Percentiles rank a stretch among this genome's conserved stretches.
Conservation (phyloP, 495 filamentous ascomycete genomes). For the Rusavskia elegans region DNA sequence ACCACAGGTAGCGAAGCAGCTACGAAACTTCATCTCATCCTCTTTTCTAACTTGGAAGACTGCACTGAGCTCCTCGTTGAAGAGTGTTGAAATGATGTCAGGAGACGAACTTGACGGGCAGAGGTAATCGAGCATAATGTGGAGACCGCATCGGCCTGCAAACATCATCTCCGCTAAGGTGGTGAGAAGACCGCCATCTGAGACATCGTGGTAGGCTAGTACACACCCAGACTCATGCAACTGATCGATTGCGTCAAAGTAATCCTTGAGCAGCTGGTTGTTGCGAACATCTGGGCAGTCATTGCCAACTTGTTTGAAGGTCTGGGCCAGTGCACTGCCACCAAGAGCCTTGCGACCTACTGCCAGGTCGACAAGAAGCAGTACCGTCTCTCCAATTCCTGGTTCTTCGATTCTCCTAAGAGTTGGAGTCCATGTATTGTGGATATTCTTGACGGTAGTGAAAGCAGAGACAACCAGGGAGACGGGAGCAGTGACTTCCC, state of each 20-base stretch:
- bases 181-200: conserved; percentile 85
- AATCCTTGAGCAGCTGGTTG: conserved; percentile 68
- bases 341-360: conserved; percentile 63
- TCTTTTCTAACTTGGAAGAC: conserved; percentile 85
- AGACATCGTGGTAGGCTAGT: conserved; percentile 87
- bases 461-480: conserved; percentile 86
- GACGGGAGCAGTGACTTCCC: conserved; percentile 82
- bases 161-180: conserved; percentile 97
- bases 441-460: conserved; percentile 59
- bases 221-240: conserved; percentile 78
- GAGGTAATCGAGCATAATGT: conserved; percentile 68
- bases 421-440: conserved; percentile 84
- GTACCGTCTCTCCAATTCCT: conserved; percentile 62
- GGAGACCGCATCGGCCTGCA: conserved; percentile 78
- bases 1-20: conserved; percentile 84
- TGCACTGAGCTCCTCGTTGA: conserved; percentile 94
- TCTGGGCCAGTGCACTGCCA: conserved; percentile 84
- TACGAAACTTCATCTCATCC: conserved; percentile 69
- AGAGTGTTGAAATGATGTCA: conserved; percentile 60
- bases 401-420: conserved; percentile 60
- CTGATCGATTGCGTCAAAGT: conserved; percentile 75
- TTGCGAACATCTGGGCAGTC: conserved; percentile 76
- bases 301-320: conserved; percentile 73
- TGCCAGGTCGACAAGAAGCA: conserved; percentile 85
- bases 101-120: conserved; percentile 33